Evolutionary conservation across 306 rosid species (phyloP).

Genomic region (Medicago lupulina): DNA sequence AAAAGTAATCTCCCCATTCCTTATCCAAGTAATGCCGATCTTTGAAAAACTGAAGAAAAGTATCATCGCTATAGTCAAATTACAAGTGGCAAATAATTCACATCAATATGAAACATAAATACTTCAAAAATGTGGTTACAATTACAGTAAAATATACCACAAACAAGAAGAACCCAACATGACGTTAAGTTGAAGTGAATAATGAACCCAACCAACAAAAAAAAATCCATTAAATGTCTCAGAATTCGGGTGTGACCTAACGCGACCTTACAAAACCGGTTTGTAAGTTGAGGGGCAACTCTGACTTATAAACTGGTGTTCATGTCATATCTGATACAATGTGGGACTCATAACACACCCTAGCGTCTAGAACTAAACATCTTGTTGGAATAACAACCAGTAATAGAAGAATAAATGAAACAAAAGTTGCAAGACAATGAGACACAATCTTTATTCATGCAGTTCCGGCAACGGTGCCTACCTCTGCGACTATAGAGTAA

Average conservation of each 20-base stretch:
- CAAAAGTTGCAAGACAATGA: too few species aligned
- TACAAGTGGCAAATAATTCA: conserved; percentile 29
- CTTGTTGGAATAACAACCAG: too few species aligned
- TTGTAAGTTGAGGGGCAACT: not conserved
- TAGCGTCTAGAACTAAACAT: too few species aligned
- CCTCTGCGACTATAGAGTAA: too few species aligned
- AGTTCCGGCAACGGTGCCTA: too few species aligned
- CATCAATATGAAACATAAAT: conserved; percentile 2
- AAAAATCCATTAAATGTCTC: conserved; percentile 1
- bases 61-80: conserved; percentile 30
- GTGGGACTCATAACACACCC: not conserved
- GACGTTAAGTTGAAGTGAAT: not conserved
- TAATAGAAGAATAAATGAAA: too few species aligned
- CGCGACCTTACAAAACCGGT: too few species aligned
- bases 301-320: not conserved
- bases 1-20: conserved; percentile 91
- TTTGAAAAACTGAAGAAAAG: conserved; percentile 74
- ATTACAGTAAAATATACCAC: conserved; percentile 16
- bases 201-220: conserved; percentile 29
- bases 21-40: conserved; percentile 93
- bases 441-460: too few species aligned
- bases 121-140: conserved; percentile 1
- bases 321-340: not conserved
- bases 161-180: conserved; percentile 12
- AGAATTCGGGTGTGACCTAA: not conserved